Evolutionary conservation across 805 yeast species (phyloP).

Genomic region (Ogataea nonfermentans): DNA sequence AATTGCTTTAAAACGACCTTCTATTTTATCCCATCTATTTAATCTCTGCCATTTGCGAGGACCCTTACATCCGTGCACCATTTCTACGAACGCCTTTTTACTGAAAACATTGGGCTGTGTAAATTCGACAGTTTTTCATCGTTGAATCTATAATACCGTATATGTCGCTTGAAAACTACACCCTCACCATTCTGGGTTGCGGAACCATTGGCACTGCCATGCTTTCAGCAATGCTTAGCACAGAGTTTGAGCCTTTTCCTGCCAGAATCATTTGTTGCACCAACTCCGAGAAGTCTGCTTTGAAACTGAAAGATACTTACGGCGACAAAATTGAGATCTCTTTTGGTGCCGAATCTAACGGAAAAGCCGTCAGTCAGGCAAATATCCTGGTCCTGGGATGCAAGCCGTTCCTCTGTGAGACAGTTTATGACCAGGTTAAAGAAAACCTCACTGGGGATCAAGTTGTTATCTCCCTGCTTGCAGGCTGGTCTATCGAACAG

Average conservation of each 20-base stretch:
- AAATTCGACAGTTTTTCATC: too few species aligned
- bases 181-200: constrained; percentile 76
- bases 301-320: constrained; percentile 47
- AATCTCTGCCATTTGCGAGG: neutral
- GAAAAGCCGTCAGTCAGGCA: constrained; percentile 58
- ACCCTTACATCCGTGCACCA: constrained; percentile 3
- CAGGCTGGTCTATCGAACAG: constrained; percentile 87
- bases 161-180: constrained; percentile 22
- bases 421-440: constrained; percentile 52
- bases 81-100: too few species aligned
- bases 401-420: constrained; percentile 76
- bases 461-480: constrained; percentile 72
- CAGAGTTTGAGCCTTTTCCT: constrained; percentile 57
- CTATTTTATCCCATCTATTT: constrained; percentile 5
- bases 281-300: constrained; percentile 49
- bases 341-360: constrained; percentile 46
- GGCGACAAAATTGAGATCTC: constrained; percentile 53
- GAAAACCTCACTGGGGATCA: constrained; percentile 38
- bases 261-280: constrained; percentile 76
- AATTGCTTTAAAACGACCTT: constrained; percentile 2
- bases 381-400: constrained; percentile 79
- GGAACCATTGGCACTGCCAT: constrained; percentile 98
- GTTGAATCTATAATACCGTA: neutral
- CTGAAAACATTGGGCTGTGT: too few species aligned
- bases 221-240: constrained; percentile 67